Conservation (phyloP, 2,329 filamentous ascomycete genomes). For the Diaporthe sp. region DNA sequence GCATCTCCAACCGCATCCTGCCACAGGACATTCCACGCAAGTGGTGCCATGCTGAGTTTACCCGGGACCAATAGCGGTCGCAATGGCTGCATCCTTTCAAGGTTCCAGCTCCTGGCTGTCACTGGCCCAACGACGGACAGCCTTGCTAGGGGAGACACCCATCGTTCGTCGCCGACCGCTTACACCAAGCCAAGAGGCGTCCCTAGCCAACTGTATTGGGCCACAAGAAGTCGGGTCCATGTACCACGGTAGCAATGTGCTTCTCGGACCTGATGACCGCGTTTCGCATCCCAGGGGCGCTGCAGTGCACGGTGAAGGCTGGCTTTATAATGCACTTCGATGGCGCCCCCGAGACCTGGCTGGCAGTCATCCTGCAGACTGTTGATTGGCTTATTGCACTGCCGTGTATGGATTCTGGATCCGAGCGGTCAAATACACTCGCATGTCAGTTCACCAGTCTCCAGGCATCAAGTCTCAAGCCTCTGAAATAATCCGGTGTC, state of each 20-base stretch:
- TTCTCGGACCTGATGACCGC: neutral
- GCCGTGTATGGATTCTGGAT: constrained; percentile 9
- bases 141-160: constrained; percentile 1
- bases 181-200: neutral
- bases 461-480: neutral
- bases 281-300: constrained; percentile 3
- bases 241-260: neutral
- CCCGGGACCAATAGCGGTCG: constrained; percentile 14
- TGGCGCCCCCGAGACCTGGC: neutral
- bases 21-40: constrained; percentile 6
- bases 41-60: constrained; percentile 17
- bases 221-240: neutral
- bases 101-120: constrained; percentile 20
- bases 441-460: neutral
- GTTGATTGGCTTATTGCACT: constrained; percentile 15
- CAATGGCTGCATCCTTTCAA: neutral
- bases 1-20: neutral
- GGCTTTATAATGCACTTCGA: neutral
- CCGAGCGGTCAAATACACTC: constrained; percentile 7
- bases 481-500: neutral
- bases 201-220: neutral
- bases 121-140: neutral
- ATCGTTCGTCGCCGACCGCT: neutral
- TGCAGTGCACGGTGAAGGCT: constrained; percentile 9
- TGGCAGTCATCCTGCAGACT: neutral